Evolutionary conservation across 1,139 yeast species (phyloP), one percentile per base, ranked within the genome.

Genomic region (Geotrichum bryndzae): DNA sequence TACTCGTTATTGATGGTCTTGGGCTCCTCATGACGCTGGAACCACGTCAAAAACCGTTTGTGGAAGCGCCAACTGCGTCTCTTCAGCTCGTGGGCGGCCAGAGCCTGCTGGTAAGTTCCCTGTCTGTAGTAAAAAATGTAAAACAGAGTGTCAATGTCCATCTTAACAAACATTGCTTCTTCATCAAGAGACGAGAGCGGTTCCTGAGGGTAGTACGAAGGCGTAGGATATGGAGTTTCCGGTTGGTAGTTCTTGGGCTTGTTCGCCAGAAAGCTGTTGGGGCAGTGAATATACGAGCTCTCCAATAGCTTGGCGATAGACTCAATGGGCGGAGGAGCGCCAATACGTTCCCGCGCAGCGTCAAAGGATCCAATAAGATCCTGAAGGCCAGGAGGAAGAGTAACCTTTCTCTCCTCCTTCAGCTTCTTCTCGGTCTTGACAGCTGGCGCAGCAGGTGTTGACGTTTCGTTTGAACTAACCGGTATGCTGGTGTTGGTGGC

Each of bases 241-340:
- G 97, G 96, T 65, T 81, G 84, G 73, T 92, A 92, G 66, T 86
- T 81, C 29, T 58, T 54, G 35, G 98, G 97, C 67, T 84, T 85
- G 69, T 94, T 97, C 1, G 96, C 88, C 72, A 92, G 95, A 65
- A 86, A 82, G 1, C 97, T 90, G 74, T 94, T 98, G 0, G 99
- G 99, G 73, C 97, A 90, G 70, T 89, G 88, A 68, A 90, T 79
- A 65, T 90, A 80, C 1, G 97, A 91, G 2, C 82, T 81, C 72
- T 91, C 96, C 67, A 92, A 78, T 67, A 84, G 75, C 61, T 78
- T 79, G 63, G 84, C 78, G 53, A 88, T 85, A 7, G 82, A 77
- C 23, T 80, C 80, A 62, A 84, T 80, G 8, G 88, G 82, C 45
- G 84, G 79, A 51, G 91, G 90, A 29, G 76, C 73, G 13, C 73